Base-by-base conservation (phyloP, 208 protist genomes). In the Acanthamoeba lenticulata region DNA sequence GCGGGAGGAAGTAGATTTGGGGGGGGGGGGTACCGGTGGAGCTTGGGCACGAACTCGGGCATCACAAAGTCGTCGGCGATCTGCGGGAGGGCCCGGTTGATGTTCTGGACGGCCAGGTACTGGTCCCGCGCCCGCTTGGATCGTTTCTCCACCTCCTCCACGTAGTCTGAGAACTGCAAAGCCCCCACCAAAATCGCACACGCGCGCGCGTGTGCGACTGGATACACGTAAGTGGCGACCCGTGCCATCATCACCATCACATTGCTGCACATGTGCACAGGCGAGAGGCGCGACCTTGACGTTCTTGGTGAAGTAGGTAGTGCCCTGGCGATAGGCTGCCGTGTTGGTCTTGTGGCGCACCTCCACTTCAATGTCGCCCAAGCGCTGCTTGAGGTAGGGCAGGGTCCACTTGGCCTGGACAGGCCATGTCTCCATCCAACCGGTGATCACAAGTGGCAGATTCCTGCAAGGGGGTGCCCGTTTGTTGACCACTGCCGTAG, bases 51-150 rank as follows among this genome's bases (percentile, higher is more conserved):
- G 44, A 47, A 93, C 13, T 5, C 38, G 17, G 89, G 89, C 38
- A 93, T 44, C 17, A n/a, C 13, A 32, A 93, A 57, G 9, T 93
- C 89, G 11, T 69, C 24, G 29, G 57, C 67, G 29, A 93, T 74
- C 17, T 27, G 40, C 6, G 89, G 89, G 15, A 79, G 57, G 0
- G 89, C 67, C 5, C 24, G 57, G 17, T 81, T 74, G 32, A 93
- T 47, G 89, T 93, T 93, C 89, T 93, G 89, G 6, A 93, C 89
- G 62, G 89, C 89, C 2, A 93, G 57, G 47, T 93, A 93, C 17
- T 81, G 67, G 67, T 93, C 45, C 7, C 65, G 55, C 65, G 89
- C 57, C 15, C 27, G 17, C 40, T 69, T 69, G 6, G 19, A 40
- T 32, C 65, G 62, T 29, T 34, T 74, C 67, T 81, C 15, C 34